These are phyloP conservation scores for Naumovozyma castellii DNA, from an alignment of 805 yeast species.

Conservation along the genomic window DNA sequence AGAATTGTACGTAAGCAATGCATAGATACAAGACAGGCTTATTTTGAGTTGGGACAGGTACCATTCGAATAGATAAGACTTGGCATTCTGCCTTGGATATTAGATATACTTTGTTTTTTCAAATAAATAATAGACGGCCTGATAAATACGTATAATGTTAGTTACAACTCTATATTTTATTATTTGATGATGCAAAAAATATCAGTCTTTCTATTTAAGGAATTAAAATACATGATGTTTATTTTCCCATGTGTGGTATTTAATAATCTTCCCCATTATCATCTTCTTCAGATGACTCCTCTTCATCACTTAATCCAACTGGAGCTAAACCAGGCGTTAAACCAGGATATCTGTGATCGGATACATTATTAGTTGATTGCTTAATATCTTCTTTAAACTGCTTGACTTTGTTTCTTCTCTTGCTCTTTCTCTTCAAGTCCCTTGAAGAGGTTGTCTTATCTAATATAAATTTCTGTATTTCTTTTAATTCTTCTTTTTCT, in stretches of 20 bases:
- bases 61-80: constrained; percentile 24
- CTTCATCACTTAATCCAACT: constrained; percentile 55
- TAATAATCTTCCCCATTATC: constrained; percentile 4
- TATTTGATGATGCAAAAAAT: no score
- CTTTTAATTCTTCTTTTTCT: constrained; percentile 33
- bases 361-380: constrained; percentile 8
- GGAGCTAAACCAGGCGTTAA: constrained; percentile 84
- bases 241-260: neutral
- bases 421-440: constrained; percentile 29
- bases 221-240: no score
- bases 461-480: constrained; percentile 36
- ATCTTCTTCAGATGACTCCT: constrained; percentile 29
- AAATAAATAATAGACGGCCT: no score
- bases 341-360: constrained; percentile 40
- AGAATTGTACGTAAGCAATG: constrained; percentile 69
- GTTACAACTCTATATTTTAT: no score
- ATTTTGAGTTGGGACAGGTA: constrained; percentile 44
- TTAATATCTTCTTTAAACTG: constrained; percentile 23
- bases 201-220: no score
- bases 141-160: no score
- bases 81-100: neutral
- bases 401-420: constrained; percentile 20
- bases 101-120: no score
- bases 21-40: constrained; percentile 70
- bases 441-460: constrained; percentile 34